Base-by-base conservation (phyloP, 1,284 basidiomycete species). In the Sparassis latifolia region DNA sequence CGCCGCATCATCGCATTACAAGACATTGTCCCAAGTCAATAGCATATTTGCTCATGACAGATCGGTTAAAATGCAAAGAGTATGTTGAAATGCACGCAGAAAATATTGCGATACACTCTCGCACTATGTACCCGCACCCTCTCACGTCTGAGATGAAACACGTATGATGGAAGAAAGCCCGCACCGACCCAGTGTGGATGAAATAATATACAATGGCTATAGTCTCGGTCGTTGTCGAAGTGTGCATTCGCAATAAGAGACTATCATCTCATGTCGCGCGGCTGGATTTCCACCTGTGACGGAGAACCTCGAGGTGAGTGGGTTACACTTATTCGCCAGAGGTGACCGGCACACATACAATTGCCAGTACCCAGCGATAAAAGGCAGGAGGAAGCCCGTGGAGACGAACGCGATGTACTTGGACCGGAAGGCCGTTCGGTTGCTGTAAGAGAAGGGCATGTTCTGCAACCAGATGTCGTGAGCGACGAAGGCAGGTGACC, bases 371-470 rank as follows among this genome's bases (percentile, higher is more conserved):
- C 45, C 55, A 6, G 66, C 66, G 48, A 62, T 55, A 56, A 66
- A 65, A 3, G 66, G 66, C 28, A 67, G 48, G 10, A 55, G 47
- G 58, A 67, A 63, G 29, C 59, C 53, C 12, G 55, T 56, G 29
- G 43, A 44, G 39, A 55, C 43, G 43, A 60, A 55, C 10, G 48
- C 49, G 32, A 48, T 41, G 51, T 58, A 59, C 54, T 63, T 64
- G 32, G 57, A 40, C 2, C 57, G 60, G 45, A 67, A 65, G 41
- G 57, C 48, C 30, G 48, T 44, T 47, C 52, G 52, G 59, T 62
- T 58, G 20, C 40, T 48, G 55, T 63, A 67, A 20, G 47, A 47
- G 59, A 67, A 67, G 28, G 66, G 66, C 52, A 67, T 56, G 60
- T 62, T 62, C 62, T 63, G 54, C 6, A 4, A 42, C 38, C 33